A percentile compares a stretch with the other conserved stretches of the same genome.
Conservation (phyloP, 805 yeast genomes). For the Metschnikowia henanensis region DNA sequence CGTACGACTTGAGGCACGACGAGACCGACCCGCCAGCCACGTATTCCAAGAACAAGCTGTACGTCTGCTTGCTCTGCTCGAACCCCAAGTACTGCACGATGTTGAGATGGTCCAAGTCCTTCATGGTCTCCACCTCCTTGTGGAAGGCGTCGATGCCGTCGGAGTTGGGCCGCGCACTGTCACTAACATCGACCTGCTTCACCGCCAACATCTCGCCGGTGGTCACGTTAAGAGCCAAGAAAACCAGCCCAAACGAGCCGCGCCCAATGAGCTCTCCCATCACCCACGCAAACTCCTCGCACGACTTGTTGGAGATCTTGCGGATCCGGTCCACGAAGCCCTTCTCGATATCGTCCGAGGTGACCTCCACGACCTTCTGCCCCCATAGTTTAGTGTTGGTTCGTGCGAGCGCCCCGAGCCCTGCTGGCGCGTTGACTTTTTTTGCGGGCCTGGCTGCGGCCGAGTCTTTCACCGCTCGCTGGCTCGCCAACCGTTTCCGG, state of each 20-base stretch:
- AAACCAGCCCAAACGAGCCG: conserved; percentile 96
- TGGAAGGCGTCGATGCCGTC: conserved; percentile 80
- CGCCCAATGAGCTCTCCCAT: conserved; percentile 96
- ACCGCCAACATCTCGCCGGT: conserved; percentile 99
- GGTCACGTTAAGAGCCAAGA: conserved; percentile 87
- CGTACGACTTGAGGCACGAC: conserved; percentile 75
- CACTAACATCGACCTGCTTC: conserved; percentile 75
- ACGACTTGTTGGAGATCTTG: conserved; percentile 59
- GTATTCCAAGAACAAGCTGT: conserved; percentile 88
- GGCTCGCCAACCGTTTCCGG: conserved; percentile 32
- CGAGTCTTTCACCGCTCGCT: conserved; percentile 14
- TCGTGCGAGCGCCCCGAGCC: conserved; percentile 48
- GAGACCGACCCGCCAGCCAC: conserved; percentile 99
- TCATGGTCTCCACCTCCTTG: conserved; percentile 91
- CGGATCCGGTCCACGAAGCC: conserved; percentile 67
- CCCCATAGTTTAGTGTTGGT: conserved; percentile 97
- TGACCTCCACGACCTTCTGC: conserved; percentile 85
- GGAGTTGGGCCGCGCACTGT: conserved; percentile 27
- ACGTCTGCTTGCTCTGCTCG: conserved; percentile 70
- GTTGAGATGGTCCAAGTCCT: conserved; percentile 89
- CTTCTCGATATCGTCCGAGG: conserved; percentile 61
- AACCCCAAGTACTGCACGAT: conserved; percentile 96
- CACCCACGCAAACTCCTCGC: conserved; percentile 93
- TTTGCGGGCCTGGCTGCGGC: neutral
- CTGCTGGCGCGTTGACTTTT: conserved; percentile 1